phyloP scores from a whole-genome alignment of 2,329 filamentous ascomycete species.

The Sphaceloma murrayae region DNA sequence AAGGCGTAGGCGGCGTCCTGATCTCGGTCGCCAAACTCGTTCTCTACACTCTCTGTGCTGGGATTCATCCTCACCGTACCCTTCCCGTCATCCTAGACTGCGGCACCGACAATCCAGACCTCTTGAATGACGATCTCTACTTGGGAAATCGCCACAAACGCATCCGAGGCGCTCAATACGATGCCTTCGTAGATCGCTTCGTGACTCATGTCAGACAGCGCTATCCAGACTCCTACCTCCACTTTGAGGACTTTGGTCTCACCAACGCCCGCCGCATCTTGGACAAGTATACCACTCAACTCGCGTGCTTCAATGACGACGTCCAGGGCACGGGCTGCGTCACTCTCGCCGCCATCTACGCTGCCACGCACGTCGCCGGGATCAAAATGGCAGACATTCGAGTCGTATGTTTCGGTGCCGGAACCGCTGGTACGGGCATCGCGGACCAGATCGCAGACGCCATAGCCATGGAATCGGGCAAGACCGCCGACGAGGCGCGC shows the following conservation, averaged over 20 bases:
- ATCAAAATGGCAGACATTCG: slow-evolving; percentile 58
- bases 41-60: slow-evolving; percentile 76
- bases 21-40: slow-evolving; percentile 78
- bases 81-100: slow-evolving; percentile 77
- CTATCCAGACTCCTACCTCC: slow-evolving; percentile 73
- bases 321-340: slow-evolving; percentile 84
- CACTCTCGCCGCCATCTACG: slow-evolving; percentile 71
- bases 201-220: slow-evolving; percentile 56
- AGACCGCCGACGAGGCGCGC: slow-evolving; percentile 62
- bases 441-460: slow-evolving; percentile 76
- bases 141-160: slow-evolving; percentile 61
- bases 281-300: slow-evolving; percentile 61
- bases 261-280: slow-evolving; percentile 66
- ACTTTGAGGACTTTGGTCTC: slow-evolving; percentile 80
- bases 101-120: slow-evolving; percentile 69
- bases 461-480: slow-evolving; percentile 58
- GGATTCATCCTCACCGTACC: slow-evolving; percentile 68
- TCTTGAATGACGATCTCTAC: slow-evolving; percentile 69
- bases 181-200: slow-evolving; percentile 67
- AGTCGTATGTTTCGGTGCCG: slow-evolving; percentile 69
- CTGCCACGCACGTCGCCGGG: slow-evolving; percentile 60
- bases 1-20: slow-evolving; percentile 74
- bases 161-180: slow-evolving; percentile 61
- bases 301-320: slow-evolving; percentile 85
- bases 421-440: slow-evolving; percentile 74